Evolutionary conservation across 768 basidiomycete genomes (phyloP).

Genomic region (Clavulina sp.): DNA sequence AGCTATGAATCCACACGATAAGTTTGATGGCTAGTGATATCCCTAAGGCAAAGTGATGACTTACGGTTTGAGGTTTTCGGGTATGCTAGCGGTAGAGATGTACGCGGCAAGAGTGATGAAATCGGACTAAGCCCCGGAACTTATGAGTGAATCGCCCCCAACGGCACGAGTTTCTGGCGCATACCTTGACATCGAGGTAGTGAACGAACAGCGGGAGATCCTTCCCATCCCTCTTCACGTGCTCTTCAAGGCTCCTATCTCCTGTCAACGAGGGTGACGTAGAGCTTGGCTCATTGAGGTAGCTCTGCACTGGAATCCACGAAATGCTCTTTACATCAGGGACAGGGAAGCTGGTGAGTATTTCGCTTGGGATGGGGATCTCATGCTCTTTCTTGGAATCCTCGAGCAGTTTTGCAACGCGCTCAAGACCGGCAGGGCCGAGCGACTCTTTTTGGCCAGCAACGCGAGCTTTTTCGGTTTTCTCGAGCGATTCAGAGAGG

Average conservation of each 20-base stretch:
- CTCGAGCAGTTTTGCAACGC: constrained; percentile 49
- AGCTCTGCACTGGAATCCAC: constrained; percentile 67
- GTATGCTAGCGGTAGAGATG: constrained; percentile 58
- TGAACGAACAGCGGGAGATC: constrained; percentile 76
- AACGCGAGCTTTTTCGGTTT: constrained; percentile 62
- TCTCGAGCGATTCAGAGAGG: constrained; percentile 64
- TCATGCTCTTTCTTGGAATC: constrained; percentile 79
- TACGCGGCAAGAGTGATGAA: constrained; percentile 71
- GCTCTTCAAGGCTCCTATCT: constrained; percentile 31
- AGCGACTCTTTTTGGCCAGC: constrained; percentile 47
- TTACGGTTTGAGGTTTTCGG: constrained; percentile 60
- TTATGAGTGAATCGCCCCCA: constrained; percentile 6
- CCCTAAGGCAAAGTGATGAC: constrained; percentile 13
- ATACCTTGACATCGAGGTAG: constrained; percentile 81
- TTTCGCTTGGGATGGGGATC: constrained; percentile 56
- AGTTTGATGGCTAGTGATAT: neutral
- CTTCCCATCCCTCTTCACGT: constrained; percentile 50
- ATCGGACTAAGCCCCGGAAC: constrained; percentile 46
- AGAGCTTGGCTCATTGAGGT: constrained; percentile 37
- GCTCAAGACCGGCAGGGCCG: constrained; percentile 65
- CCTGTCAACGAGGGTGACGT: constrained; percentile 18
- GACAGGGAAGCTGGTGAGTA: constrained; percentile 75
- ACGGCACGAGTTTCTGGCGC: constrained; percentile 10
- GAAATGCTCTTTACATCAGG: constrained; percentile 80
- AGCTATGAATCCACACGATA: constrained; percentile 25